Evolutionary conservation across 2,329 filamentous ascomycete species (phyloP).

Genomic region (Penicillium glabrum): DNA sequence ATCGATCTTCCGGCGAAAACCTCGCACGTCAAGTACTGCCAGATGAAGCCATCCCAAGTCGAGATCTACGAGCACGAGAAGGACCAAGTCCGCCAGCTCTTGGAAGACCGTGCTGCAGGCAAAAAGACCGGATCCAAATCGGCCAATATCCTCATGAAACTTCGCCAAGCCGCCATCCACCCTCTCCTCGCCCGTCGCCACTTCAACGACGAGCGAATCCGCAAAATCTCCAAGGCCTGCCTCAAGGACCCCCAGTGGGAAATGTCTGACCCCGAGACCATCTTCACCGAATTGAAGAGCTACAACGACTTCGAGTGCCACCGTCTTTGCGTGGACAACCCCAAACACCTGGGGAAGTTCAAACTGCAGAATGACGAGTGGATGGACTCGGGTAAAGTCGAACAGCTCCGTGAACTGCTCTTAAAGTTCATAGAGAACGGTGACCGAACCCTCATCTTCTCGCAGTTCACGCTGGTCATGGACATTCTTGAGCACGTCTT

Average conservation of each 20-base stretch:
- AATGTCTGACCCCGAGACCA: slow-evolving; percentile 51
- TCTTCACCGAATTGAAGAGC: slow-evolving; percentile 54
- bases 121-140: slow-evolving; percentile 56
- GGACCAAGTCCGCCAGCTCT: slow-evolving; percentile 59
- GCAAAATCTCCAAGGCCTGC: slow-evolving; percentile 74
- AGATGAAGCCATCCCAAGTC: slow-evolving; percentile 71
- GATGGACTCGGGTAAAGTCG: slow-evolving; percentile 82
- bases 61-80: slow-evolving; percentile 72
- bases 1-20: slow-evolving; percentile 82
- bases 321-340: slow-evolving; percentile 56
- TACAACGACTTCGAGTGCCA: slow-evolving; percentile 65
- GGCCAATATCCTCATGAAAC: slow-evolving; percentile 77
- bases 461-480: slow-evolving; percentile 87
- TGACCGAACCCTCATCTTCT: slow-evolving; percentile 87
- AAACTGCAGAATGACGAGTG: slow-evolving; percentile 61
- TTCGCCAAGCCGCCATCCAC: slow-evolving; percentile 90
- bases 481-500: slow-evolving; percentile 86
- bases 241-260: slow-evolving; percentile 65
- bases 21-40: slow-evolving; percentile 75
- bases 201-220: slow-evolving; percentile 72
- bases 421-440: slow-evolving; percentile 72
- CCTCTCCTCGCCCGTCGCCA: slow-evolving; percentile 81
- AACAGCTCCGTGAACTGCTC: slow-evolving; percentile 74
- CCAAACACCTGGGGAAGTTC: slow-evolving; percentile 54
- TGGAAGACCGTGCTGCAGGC: slow-evolving; percentile 58